Evolutionary conservation across 352 stramenopile genomes (phyloP), one percentile per base, ranked within the genome.

Genomic region (Blastocystis sp.): DNA sequence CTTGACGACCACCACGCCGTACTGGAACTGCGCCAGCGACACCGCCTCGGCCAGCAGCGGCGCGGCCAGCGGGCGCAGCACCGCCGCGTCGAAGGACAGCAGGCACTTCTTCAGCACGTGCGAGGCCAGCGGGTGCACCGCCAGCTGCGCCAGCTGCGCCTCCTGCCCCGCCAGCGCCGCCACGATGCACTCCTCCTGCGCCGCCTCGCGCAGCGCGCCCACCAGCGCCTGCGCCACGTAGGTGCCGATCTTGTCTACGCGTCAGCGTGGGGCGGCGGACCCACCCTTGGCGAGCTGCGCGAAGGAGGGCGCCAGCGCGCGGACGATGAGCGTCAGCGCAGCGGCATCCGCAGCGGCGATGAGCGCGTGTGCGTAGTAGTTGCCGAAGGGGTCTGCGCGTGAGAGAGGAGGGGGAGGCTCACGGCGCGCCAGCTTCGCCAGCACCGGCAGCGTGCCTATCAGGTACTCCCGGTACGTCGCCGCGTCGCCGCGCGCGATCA

Each of bases 91-190:
- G 34, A 69, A 69, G 19, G 11, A 28, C 24, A 14, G 21, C 11
- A 69, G 34, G n/a, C 62, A 69, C 11, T 28, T 21, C 17, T 69
- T 69, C 34, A 69, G 34, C 21, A 69, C 62, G 34, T 69, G n/a
- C 34, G 40, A 10, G 21, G 21, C 62, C 21, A 69, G 62, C 21
- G 11, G 34, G 34, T 69, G 11, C 34, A 40, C 34, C 2, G 62
- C 62, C 11, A 69, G 34, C 62, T 69, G 11, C 34, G 40, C 28
- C 28, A 0, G 0, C 28, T 34, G 28, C 28, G 28, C 40, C n/a
- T 69, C 62, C 11, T 69, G 62, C 21, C 62, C 62, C 40, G 11
- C 11, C 21, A 69, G 24, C 21, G 62, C 62, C 21, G 21, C 11
- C 10, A 69, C 10, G n/a, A 69, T 69, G 11, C 11, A 40, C 34